A percentile compares a stretch with the other conserved stretches of the same genome.
Conservation (phyloP, 768 basidiomycete species). For the Pluteus cervinus region DNA sequence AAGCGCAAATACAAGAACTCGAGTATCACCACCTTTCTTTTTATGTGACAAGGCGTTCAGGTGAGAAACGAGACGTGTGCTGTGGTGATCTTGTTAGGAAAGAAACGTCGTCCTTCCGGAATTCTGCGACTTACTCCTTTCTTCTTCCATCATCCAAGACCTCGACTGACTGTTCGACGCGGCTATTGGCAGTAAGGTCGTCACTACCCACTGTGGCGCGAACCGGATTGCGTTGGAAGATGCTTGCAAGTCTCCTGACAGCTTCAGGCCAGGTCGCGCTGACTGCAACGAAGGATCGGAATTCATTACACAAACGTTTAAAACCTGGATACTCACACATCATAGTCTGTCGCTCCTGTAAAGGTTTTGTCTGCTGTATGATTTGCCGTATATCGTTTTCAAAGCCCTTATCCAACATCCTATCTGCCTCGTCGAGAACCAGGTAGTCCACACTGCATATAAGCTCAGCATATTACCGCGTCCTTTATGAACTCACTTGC, state of each 20-base stretch:
- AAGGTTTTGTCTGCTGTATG: constrained; percentile 67
- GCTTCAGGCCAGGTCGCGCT: constrained; percentile 98
- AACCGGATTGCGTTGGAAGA: constrained; percentile 82
- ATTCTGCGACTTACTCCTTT: constrained; percentile 65
- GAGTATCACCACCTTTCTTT: constrained; percentile 57
- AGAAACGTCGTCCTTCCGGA: no score
- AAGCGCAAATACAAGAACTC: constrained; percentile 87
- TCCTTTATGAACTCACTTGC: constrained; percentile 31
- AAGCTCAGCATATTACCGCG: constrained; percentile 4
- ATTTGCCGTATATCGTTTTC: constrained; percentile 96
- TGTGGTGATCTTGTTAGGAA: constrained; percentile 19
- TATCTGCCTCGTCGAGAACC: constrained; percentile 95
- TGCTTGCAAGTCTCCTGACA: constrained; percentile 80
- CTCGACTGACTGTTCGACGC: constrained; percentile 89
- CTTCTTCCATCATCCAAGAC: constrained; percentile 81
- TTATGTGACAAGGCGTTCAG: constrained; percentile 54
- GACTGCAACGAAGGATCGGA: constrained; percentile 40
- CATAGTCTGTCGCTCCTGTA: constrained; percentile 77
- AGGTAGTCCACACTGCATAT: constrained; percentile 72
- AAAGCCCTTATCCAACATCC: constrained; percentile 95
- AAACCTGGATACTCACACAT: constrained; percentile 64
- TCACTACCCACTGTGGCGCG: constrained; percentile 94
- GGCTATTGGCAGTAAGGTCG: constrained; percentile 88
- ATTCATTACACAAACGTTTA: constrained; percentile 3
- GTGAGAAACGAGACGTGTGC: constrained; percentile 52